Evolutionary conservation across 2,329 filamentous ascomycete genomes (phyloP).

Genomic region (Saccharata proteae): DNA sequence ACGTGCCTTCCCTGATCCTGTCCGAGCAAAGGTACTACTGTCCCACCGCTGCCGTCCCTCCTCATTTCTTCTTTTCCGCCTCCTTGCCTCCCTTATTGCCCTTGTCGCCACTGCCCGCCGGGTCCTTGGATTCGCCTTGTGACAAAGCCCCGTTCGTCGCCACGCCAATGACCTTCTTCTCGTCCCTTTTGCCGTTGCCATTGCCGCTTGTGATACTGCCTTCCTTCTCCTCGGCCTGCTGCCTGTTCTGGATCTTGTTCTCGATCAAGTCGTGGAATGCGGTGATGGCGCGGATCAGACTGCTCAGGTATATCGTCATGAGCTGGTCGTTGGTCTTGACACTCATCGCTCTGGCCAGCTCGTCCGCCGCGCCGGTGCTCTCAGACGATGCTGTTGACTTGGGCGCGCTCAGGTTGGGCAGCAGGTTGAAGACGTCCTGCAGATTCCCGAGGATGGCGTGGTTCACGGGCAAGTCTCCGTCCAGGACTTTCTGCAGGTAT

Average conservation of each 20-base stretch:
- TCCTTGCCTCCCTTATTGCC: constrained; percentile 44
- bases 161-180: constrained; percentile 50
- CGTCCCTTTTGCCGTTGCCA: constrained; percentile 26
- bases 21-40: neutral
- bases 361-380: constrained; percentile 43
- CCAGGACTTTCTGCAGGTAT: constrained; percentile 92
- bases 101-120: constrained; percentile 31
- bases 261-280: constrained; percentile 98
- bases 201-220: constrained; percentile 46
- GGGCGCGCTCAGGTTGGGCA: constrained; percentile 87
- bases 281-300: constrained; percentile 91
- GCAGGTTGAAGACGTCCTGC: constrained; percentile 98
- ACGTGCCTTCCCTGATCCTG: neutral
- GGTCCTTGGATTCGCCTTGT: constrained; percentile 27
- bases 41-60: constrained; percentile 18
- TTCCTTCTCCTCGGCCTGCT: constrained; percentile 93
- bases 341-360: constrained; percentile 92
- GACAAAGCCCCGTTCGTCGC: constrained; percentile 30
- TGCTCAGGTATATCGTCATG: constrained; percentile 96
- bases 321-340: constrained; percentile 99
- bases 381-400: constrained; percentile 39
- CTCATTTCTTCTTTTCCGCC: constrained; percentile 45
- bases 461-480: constrained; percentile 86
- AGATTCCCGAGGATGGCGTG: constrained; percentile 94
- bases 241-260: constrained; percentile 99